Base-by-base conservation (phyloP, 768 basidiomycete genomes). In the Serendipita indica region DNA sequence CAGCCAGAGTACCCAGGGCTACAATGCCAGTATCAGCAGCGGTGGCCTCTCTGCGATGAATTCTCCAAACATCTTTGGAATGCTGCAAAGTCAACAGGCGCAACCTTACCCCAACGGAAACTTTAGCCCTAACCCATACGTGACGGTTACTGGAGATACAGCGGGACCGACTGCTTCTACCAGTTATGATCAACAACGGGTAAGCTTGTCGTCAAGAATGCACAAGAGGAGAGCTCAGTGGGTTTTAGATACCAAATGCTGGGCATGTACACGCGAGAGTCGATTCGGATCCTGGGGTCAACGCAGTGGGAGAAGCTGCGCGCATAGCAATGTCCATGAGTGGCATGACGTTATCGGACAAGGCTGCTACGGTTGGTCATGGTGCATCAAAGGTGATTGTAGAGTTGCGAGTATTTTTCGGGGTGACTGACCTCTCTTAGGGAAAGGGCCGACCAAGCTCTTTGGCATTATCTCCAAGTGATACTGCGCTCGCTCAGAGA, bases 401-500 rank as follows among this genome's bases (percentile, higher is more conserved):
- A 49, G 10, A 10, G 10, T 54, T 54, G 5, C 20, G 7, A 10
- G 10, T 33, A 7, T 13, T n/a, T 54, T 16, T 54, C 7, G 49
- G 32, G 10, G 7, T 28, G 16, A 12, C 25, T 54, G n/a, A 54
- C 30, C 12, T 58, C 39, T 20, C 18, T 4, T 5, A 58, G 57
- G 34, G 33, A 27, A 58, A 58, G 34, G 22, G 13, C 12, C 28
- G 33, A 14, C 57, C 34, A n/a, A 39, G 28, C 10, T 54, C 49
- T 10, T 66, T 84, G 58, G 68, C 69, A 6, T 65, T 80, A 20
- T 83, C 84, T 1, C 80, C 83, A 0, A 84, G 80, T 60, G 85
- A 85, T 60, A 71, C 76, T 16, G 76, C 77, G 4, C 68, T 85
- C 18, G 76, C 74, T 37, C 69, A 72, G 1, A 77, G 69, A n/a